phyloP scores from a whole-genome alignment of 179 eudicot species.

The Beta macrorhiza region DNA sequence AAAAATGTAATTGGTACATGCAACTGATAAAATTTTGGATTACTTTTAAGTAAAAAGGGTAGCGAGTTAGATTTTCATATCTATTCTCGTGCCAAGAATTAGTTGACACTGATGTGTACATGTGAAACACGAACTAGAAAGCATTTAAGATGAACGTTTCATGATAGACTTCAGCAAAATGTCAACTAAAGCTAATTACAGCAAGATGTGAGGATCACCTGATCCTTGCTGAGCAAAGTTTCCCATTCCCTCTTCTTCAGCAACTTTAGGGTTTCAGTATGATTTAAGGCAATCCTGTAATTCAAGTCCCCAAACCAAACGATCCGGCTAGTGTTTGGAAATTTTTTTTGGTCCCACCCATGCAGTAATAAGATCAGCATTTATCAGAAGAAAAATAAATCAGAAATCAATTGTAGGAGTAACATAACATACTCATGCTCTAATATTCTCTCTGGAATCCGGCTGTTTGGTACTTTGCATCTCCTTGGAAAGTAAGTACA shows the following conservation, averaged over 20 bases:
- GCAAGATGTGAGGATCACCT: slow-evolving; percentile 37
- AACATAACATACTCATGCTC: slow-evolving; percentile 51
- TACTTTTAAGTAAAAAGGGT: no score
- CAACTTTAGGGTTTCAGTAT: slow-evolving; percentile 55
- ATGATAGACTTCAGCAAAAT: not conserved
- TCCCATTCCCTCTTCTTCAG: slow-evolving; percentile 66
- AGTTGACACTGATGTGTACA: no score
- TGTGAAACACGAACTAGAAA: not conserved
- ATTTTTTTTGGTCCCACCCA: not conserved
- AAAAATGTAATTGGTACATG: no score
- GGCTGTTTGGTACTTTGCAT: slow-evolving; percentile 41
- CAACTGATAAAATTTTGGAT: no score
- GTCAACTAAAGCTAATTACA: not conserved
- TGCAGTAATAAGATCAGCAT: slow-evolving; percentile 11
- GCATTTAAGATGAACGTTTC: not conserved
- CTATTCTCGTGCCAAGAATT: no score
- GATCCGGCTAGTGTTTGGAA: slow-evolving; percentile 42
- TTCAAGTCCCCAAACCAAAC: slow-evolving; percentile 91
- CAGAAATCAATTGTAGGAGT: not conserved
- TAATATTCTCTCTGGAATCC: slow-evolving; percentile 61
- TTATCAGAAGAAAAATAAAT: slow-evolving; percentile 9
- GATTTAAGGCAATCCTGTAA: slow-evolving; percentile 71
- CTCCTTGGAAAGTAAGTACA: slow-evolving; percentile 57
- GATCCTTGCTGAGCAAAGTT: slow-evolving; percentile 72
- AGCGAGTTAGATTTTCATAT: no score